Conservation (phyloP, 2,329 filamentous ascomycete genomes). For the Rhexocercosporidium sp. region DNA sequence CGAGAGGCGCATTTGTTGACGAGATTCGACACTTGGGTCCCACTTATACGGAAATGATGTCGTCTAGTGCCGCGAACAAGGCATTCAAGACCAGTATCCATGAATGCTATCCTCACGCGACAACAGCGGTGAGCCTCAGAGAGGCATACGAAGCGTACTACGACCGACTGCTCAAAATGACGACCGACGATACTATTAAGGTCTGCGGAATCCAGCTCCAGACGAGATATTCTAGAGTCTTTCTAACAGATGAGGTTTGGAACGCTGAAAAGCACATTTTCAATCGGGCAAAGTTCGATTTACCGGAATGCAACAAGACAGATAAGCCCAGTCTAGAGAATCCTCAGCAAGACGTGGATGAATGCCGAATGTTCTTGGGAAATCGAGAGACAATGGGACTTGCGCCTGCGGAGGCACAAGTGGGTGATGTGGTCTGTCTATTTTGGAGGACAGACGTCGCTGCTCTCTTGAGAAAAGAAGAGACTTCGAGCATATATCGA, state of each 20-base stretch:
- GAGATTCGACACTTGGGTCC: constrained; percentile 10
- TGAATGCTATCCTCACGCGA: not conserved
- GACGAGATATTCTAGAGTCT: not conserved
- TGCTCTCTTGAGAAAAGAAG: not conserved
- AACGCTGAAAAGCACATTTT: not conserved
- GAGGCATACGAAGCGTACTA: not conserved
- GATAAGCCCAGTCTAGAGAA: not conserved
- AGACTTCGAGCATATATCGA: not conserved
- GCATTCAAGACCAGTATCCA: not conserved
- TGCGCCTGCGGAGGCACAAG: not conserved
- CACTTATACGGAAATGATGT: constrained; percentile 7
- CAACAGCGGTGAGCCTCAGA: not conserved
- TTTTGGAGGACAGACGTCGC: constrained; percentile 1
- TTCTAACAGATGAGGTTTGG: not conserved
- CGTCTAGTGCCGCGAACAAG: constrained; percentile 5
- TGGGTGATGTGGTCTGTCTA: constrained; percentile 10
- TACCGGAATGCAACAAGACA: not conserved
- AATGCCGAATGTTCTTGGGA: constrained; percentile 6
- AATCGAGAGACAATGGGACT: not conserved
- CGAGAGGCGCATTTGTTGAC: not conserved
- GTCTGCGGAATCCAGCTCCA: not conserved
- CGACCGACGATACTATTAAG: not conserved
- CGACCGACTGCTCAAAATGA: not conserved
- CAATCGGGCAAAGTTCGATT: not conserved
- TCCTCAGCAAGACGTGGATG: not conserved